Evolutionary conservation across 805 yeast genomes (phyloP).

Genomic region (Priceomyces fermenticarens): DNA sequence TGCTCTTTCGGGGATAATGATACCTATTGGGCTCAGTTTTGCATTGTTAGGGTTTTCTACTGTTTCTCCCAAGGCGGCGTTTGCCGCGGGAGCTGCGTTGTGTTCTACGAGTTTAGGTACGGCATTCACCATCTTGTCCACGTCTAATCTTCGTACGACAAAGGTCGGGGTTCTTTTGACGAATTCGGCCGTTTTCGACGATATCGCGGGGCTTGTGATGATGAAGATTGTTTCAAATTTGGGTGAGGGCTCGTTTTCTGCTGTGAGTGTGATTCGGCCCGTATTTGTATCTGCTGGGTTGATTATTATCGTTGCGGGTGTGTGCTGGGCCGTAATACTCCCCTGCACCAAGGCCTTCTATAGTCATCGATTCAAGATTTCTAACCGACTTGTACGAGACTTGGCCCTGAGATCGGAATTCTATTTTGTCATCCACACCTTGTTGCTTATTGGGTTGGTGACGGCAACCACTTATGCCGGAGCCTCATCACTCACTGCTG

Average conservation of each 20-base stretch:
- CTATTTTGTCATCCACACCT: slow-evolving; percentile 1
- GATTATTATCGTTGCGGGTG: background rate
- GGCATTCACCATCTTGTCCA: slow-evolving; percentile 4
- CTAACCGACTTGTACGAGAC: background rate
- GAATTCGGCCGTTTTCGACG: slow-evolving; percentile 5
- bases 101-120: slow-evolving; percentile 7
- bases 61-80: slow-evolving; percentile 1
- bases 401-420: background rate
- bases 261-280: slow-evolving; percentile 3
- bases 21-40: slow-evolving; percentile 6
- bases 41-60: slow-evolving; percentile 2
- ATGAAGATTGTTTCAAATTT: slow-evolving; percentile 4
- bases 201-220: slow-evolving; percentile 6
- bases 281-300: slow-evolving; percentile 5
- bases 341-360: background rate
- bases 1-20: slow-evolving; percentile 1
- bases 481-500: slow-evolving; percentile 5
- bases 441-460: background rate
- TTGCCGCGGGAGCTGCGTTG: slow-evolving; percentile 7
- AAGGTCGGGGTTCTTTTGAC: slow-evolving; percentile 4
- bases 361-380: no score
- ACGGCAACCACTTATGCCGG: slow-evolving; percentile 5
- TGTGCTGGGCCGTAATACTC: slow-evolving; percentile 1
- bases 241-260: slow-evolving; percentile 6
- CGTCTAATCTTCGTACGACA: slow-evolving; percentile 3